These are phyloP conservation scores for Sclerotinia trifoliorum DNA, from an alignment of 2,329 filamentous ascomycete genomes.

Conservation along the genomic window DNA sequence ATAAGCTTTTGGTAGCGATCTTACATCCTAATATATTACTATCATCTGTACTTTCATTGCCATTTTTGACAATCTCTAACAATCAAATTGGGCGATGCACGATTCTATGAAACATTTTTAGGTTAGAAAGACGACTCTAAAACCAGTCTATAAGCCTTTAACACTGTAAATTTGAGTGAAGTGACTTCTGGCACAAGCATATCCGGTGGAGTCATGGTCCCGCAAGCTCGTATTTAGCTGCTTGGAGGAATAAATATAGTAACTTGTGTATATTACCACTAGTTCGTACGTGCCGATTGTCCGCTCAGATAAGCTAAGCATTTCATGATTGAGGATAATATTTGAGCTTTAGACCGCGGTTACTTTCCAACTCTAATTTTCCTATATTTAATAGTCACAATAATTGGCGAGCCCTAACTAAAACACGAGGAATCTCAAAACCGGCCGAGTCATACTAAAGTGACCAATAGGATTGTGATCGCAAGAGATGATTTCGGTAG, in stretches of 20 bases:
- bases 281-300: too few relatives aligned
- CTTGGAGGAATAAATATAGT: too few relatives aligned
- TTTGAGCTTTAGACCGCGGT: neutral
- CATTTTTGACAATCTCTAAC: too few relatives aligned
- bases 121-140: neutral
- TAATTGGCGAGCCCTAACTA: neutral
- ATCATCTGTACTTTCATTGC: neutral
- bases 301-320: neutral
- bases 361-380: neutral
- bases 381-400: neutral
- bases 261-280: too few relatives aligned
- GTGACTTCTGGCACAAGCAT: too few relatives aligned
- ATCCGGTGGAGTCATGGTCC: too few relatives aligned
- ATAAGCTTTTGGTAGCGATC: neutral
- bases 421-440: neutral
- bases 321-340: neutral
- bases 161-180: too few relatives aligned
- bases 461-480: too few relatives aligned
- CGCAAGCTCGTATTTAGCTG: too few relatives aligned
- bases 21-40: accelerated
- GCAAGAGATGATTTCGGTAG: neutral
- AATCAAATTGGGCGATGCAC: too few relatives aligned
- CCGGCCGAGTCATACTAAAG: too few relatives aligned
- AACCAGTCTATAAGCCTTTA: neutral
- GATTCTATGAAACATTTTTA: neutral